Base-by-base conservation (phyloP, 192 early-diverging fungal genomes). In the Pilaira anomala region DNA sequence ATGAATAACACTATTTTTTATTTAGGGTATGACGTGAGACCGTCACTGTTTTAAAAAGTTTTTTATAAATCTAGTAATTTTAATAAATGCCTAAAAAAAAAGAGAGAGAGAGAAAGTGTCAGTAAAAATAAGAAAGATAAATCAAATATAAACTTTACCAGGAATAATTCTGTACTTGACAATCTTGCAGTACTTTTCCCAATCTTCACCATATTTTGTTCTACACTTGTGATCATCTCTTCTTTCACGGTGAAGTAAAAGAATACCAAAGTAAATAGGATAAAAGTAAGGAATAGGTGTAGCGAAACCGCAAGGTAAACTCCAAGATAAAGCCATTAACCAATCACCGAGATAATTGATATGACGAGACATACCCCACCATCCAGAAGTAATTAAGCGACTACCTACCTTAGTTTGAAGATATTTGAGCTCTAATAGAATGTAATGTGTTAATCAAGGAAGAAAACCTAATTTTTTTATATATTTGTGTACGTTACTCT, bases 281-380 rank as follows among this genome's bases (percentile, higher is more conserved):
- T 97, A 97, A 79, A 98, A 96, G 82, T 94, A 98, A 28, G 93
- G 90, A 57, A 98, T 81, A 3, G 86, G 81, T 14, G 85, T 80
- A 22, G 62, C 74, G 63, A 94, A 91, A 30, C 94, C 92, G 49
- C 88, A 88, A 11, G 94, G 88, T 48, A 98, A 67, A 67, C 91
- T 96, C 89, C 92, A 95, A 11, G 94, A 82, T 28, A 96, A 75
- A 3, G 87, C 85, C 86, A 91, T 94, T 25, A 97, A 66, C 94
- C 94, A 98, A 80, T 98, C 96, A 41, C 94, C 88, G 41, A 87
- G 66, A 76, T 98, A 98, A 73, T 98, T 98, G 70, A 97, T 89
- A 51, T 98, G 92, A 40, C 96, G 85, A 12, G 96, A 88, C 59
- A 83, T 71, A 4, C 95, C 95, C 96, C 96, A 98, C 96, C 95